Base-by-base conservation (phyloP, 352 stramenopile species). In the Globisporangium parvum region DNA sequence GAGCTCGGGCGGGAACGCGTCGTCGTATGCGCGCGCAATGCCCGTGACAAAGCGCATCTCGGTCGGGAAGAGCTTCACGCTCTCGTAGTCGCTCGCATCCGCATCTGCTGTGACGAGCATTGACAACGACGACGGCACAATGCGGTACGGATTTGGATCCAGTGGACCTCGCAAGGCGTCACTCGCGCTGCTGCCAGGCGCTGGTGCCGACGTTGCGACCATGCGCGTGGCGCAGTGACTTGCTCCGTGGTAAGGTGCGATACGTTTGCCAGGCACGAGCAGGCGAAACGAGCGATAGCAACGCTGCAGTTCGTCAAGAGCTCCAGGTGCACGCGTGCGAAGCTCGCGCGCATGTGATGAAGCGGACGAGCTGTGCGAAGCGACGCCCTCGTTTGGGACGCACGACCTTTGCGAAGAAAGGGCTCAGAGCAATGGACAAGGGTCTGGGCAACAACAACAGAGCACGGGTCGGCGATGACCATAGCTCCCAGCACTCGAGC, bases 41-140 rank as follows among this genome's bases (percentile, higher is more conserved):
- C 81, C 81, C 31, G 77, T 89, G 56, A 91, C 67, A 57, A 91
- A 91, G 51, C 77, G 78, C 62, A 79, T 75, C 24, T 71, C 69
- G 23, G 65, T 79, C 4, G 81, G 75, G 21, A 75, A 77, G 14
- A 91, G 74, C 23, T 63, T 66, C 37, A 89, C 72, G 46, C 66
- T 59, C 8, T 55, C 63, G 23, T 74, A 66, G 26, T 83, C 73
- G n/a, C 44, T 23, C 20, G 41, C 20, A 18, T 20, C 6, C 4
- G 9, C 15, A n/a, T 44, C 39, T n/a, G 39, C 39, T n/a, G 39
- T 9, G 11, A 8, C 14, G 39, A 20, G 39, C 41, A 23, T 47
- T 3, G 41, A 23, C 41, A 17, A 23, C 14, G 41, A 23, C 14
- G 41, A 20, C 6, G n/a, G 11, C 10, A 20, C 41, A 12, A 26